These are phyloP conservation scores for Arachnomyces sp. DNA, from an alignment of 2,329 filamentous ascomycete genomes.

Conservation along the genomic window DNA sequence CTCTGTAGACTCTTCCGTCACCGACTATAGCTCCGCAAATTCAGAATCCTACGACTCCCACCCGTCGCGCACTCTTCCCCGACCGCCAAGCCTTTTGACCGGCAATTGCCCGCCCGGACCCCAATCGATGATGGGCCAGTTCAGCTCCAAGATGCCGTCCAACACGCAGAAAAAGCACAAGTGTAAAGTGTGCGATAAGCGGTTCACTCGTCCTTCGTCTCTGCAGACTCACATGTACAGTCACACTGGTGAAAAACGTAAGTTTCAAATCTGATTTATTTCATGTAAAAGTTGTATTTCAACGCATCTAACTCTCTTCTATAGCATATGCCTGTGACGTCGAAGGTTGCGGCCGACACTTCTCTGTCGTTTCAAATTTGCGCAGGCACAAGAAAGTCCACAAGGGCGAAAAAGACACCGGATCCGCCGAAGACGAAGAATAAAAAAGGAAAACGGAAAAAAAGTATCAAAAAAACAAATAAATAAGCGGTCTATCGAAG, in stretches of 20 bases:
- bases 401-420: slow-evolving; percentile 52
- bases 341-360: slow-evolving; percentile 88
- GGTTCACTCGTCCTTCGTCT: slow-evolving; percentile 89
- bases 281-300: neutral
- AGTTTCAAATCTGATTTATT: slow-evolving; percentile 37
- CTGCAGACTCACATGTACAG: slow-evolving; percentile 98
- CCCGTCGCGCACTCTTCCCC: slow-evolving; percentile 72
- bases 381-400: slow-evolving; percentile 94
- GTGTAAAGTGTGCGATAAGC: slow-evolving; percentile 97
- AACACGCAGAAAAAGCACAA: slow-evolving; percentile 99
- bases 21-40: slow-evolving; percentile 84
- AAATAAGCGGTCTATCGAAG: too few relatives aligned
- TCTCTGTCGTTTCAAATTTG: slow-evolving; percentile 94
- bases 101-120: slow-evolving; percentile 69
- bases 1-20: slow-evolving; percentile 66
- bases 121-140: slow-evolving; percentile 97
- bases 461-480: too few relatives aligned
- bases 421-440: slow-evolving; percentile 35
- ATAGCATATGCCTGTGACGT: slow-evolving; percentile 89
- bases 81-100: slow-evolving; percentile 60
- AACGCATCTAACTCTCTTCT: slow-evolving; percentile 13
- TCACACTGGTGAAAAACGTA: slow-evolving; percentile 96
- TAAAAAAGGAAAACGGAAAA: slow-evolving; percentile 18
- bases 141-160: slow-evolving; percentile 91
- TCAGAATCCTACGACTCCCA: slow-evolving; percentile 77